Base-by-base conservation (phyloP, 2,329 filamentous ascomycete genomes). In the Cucurbitaria berberidis region DNA sequence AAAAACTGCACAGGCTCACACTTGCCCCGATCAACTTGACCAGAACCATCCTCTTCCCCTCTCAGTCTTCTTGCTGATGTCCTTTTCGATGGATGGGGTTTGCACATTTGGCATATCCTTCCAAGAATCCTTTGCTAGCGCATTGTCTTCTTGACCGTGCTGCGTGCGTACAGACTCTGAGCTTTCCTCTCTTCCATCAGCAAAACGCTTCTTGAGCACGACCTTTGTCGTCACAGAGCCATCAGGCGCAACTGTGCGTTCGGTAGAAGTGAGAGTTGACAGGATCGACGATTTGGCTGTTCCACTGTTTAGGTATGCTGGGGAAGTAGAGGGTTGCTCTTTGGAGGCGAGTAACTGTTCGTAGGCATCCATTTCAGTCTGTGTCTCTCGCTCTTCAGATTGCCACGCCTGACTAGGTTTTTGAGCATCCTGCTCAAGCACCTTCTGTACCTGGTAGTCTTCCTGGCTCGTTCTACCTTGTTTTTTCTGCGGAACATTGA, bases 171-270 rank as follows among this genome's bases (percentile, higher is more conserved):
- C 73, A 7, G 81, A 83, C 60, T 86, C 82, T 8, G 81, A 79
- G 29, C 73, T 83, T 66, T 87, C 84, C 63, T 87, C 85, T 3
- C 79, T 77, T 0, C 85, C 85, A 72, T 87, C 84, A 1, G 81
- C 76, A 62, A 86, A 88, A 2, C 82, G 78, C 63, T 82, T 83
- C 57, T 83, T 87, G 15, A 84, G 72, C 9, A 85, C 74, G 1
- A 81, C 79, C 60, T 82, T 85, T 0, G 82, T 86, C 8, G 82
- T 81, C 2, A 86, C 73, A 0, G 81, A 82, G 11, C 85, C 85
- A 65, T 87, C 84, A 0, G 82, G 76, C 1, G 81, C 73, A 2
- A 79, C 80, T 3, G 77, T 80, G 3, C 82, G 81, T 57, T 85
- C 80, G 2, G 83, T 86, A 0, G 79, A 84, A 1, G 82, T 86